Evolutionary conservation across 257 asterid genomes (phyloP).

Genomic region (Primulina eburnea): DNA sequence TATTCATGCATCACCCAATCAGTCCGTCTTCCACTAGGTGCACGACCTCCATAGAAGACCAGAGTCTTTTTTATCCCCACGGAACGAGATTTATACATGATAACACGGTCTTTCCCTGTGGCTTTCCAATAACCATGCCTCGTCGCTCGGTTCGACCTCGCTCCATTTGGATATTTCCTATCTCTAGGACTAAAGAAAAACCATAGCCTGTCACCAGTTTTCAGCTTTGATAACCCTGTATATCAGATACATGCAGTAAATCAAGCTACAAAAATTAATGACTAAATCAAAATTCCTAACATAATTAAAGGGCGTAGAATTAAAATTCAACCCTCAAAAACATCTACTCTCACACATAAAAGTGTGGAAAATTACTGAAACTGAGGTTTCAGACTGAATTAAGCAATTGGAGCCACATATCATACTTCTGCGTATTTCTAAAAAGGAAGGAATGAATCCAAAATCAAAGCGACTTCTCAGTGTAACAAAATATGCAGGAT

Average conservation of each 20-base stretch:
- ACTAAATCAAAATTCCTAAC: neutral
- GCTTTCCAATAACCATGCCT: constrained; percentile 92
- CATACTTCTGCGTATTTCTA: neutral
- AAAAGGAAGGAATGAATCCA: neutral
- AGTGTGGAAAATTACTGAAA: neutral
- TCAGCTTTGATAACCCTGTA: constrained; percentile 75
- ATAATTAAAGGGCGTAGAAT: neutral
- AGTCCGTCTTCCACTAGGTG: constrained; percentile 82
- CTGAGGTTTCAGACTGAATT: constrained; percentile 1
- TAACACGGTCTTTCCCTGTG: constrained; percentile 84
- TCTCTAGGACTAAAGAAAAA: constrained; percentile 90
- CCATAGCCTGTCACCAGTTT: constrained; percentile 93
- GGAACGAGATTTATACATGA: constrained; percentile 53
- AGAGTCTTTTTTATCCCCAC: constrained; percentile 91
- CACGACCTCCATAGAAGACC: constrained; percentile 85
- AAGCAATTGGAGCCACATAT: neutral
- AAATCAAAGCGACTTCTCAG: neutral
- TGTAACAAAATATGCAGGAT: neutral
- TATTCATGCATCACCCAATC: constrained; percentile 99
- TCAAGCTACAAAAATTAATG: neutral
- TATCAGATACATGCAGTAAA: constrained; percentile 25
- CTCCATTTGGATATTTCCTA: constrained; percentile 84
- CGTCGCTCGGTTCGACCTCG: constrained; percentile 77
- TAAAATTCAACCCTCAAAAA: neutral
- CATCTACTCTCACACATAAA: neutral